Conservation (phyloP, 2,329 filamentous ascomycete genomes). For the Mycosphaerelloides madeirae region DNA sequence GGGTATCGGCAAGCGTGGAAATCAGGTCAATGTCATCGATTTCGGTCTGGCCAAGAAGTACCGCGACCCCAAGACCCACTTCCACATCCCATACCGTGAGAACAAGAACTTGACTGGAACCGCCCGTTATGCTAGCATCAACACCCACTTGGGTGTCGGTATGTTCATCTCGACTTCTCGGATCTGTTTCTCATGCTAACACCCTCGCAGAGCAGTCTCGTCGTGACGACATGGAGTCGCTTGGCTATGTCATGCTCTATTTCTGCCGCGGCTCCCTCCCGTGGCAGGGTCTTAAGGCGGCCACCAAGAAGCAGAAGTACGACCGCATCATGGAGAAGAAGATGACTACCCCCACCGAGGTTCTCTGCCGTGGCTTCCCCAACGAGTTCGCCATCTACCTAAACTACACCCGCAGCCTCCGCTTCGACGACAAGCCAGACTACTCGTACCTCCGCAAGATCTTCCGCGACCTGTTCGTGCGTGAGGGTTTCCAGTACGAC, state of each 20-base stretch:
- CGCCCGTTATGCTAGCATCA: constrained; percentile 96
- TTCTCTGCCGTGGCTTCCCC: constrained; percentile 96
- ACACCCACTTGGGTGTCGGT: constrained; percentile 94
- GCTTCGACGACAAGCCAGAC: constrained; percentile 99
- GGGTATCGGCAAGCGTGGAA: constrained; percentile 98
- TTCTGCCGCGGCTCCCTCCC: constrained; percentile 98
- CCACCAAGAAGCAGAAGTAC: constrained; percentile 91
- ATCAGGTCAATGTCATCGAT: constrained; percentile 99
- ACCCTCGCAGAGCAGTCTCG: constrained; percentile 76
- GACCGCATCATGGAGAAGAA: constrained; percentile 99
- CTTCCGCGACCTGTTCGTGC: constrained; percentile 98
- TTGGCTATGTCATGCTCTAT: constrained; percentile 99
- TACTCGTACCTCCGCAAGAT: constrained; percentile 99
- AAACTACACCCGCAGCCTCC: constrained; percentile 97
- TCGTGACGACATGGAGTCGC: constrained; percentile 98
- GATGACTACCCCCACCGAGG: constrained; percentile 99
- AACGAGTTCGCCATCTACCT: constrained; percentile 99
- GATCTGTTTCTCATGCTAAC: constrained; percentile 8
- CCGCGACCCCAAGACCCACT: constrained; percentile 98
- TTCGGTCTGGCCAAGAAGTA: constrained; percentile 99
- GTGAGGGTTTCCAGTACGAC: constrained; percentile 99
- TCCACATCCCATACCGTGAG: constrained; percentile 99
- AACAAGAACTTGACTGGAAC: constrained; percentile 99
- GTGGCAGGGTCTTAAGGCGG: constrained; percentile 79
- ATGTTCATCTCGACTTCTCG: constrained; percentile 24